These are phyloP conservation scores for Fusarium sp. DNA, from an alignment of 2,329 filamentous ascomycete species.

Conservation along the genomic window DNA sequence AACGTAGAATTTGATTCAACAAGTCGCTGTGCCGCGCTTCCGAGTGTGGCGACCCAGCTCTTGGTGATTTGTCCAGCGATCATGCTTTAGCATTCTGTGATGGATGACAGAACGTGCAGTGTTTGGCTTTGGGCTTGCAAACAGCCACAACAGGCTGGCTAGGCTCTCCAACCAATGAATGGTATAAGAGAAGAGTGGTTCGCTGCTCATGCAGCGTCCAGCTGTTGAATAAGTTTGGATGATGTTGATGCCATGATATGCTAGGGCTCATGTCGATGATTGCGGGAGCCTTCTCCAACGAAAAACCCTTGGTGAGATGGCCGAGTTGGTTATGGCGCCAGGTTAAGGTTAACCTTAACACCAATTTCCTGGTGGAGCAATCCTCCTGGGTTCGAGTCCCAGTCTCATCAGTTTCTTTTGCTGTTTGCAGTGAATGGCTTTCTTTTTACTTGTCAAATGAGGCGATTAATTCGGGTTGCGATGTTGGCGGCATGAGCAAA, in stretches of 20 bases:
- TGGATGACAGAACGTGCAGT: not conserved
- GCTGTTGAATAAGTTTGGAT: not conserved
- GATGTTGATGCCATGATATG: no score
- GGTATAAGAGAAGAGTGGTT: not conserved
- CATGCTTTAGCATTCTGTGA: not conserved
- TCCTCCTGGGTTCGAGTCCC: conserved; percentile 33
- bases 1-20: accelerated
- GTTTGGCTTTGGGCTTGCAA: not conserved
- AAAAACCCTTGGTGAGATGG: conserved; percentile 24
- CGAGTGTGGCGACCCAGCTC: not conserved
- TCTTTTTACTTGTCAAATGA: not conserved
- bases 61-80: not conserved
- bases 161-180: not conserved
- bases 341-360: conserved; percentile 32
- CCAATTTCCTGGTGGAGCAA: conserved; percentile 32
- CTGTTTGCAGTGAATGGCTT: accelerated
- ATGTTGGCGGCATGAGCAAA: not conserved
- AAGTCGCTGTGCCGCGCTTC: not conserved
- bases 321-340: conserved; percentile 33
- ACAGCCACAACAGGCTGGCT: not conserved
- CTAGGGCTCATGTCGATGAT: accelerated
- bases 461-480: not conserved
- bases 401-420: conserved; percentile 28
- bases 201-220: accelerated
- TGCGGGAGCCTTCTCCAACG: accelerated